phyloP scores from a whole-genome alignment of 2,329 filamentous ascomycete species.

The Sarocladium brachiariae region DNA sequence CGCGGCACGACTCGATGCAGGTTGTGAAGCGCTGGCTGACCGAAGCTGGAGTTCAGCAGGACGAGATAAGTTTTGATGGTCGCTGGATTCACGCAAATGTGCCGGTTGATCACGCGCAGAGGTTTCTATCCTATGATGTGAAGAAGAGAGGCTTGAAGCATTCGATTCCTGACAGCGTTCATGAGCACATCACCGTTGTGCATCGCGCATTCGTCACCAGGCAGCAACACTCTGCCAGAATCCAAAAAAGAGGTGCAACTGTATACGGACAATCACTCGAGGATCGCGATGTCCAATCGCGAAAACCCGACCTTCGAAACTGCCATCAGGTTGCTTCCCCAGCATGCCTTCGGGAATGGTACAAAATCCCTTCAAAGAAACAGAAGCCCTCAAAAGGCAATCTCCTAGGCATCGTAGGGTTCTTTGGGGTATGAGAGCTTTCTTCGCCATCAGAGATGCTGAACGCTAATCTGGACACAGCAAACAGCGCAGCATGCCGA shows the following conservation, averaged over 20 bases:
- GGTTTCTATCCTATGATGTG: conserved; percentile 22
- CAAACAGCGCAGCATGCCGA: conserved; percentile 48
- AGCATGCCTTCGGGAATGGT: conserved; percentile 36
- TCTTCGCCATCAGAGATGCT: not conserved
- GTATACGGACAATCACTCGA: not conserved
- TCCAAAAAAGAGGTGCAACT: too few species aligned
- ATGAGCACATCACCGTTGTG: conserved; percentile 34
- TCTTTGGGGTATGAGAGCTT: conserved; percentile 22
- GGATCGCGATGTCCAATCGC: not conserved
- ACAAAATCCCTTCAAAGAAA: conserved; percentile 38
- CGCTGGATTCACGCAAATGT: conserved; percentile 37
- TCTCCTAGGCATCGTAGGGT: conserved; percentile 53
- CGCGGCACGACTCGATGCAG: conserved; percentile 29
- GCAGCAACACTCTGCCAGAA: too few species aligned
- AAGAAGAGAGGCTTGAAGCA: not conserved
- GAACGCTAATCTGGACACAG: conserved; percentile 17
- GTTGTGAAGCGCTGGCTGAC: conserved; percentile 39
- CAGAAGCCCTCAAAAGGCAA: conserved; percentile 53
- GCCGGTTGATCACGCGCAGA: conserved; percentile 31
- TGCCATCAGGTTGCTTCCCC: conserved; percentile 36
- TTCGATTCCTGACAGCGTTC: conserved; percentile 17
- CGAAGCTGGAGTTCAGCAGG: conserved; percentile 27
- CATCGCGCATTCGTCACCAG: conserved; percentile 26
- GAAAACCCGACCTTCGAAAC: conserved; percentile 13
- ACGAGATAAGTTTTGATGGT: conserved; percentile 27